Conservation (phyloP, 2,329 filamentous ascomycete species). For the Talaromyces sp. region DNA sequence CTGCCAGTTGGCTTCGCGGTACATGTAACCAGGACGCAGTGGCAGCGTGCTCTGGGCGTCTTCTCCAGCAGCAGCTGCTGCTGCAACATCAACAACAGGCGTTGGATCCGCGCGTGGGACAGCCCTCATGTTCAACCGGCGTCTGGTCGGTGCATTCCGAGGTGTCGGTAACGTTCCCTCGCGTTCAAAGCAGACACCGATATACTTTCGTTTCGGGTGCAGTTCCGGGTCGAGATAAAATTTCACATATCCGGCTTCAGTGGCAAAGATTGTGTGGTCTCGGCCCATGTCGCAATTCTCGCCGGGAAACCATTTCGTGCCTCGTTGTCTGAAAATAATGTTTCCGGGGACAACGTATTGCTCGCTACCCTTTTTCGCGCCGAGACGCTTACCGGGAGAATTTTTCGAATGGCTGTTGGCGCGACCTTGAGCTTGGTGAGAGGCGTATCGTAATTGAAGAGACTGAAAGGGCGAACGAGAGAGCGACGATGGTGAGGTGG, state of each 20-base stretch:
- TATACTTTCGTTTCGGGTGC: constrained; percentile 87
- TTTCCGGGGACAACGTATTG: constrained; percentile 93
- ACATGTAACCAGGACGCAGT: constrained; percentile 56
- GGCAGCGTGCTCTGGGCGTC: constrained; percentile 23
- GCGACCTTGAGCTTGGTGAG: constrained; percentile 59
- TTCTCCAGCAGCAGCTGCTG: constrained; percentile 19
- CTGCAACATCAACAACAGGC: constrained; percentile 18
- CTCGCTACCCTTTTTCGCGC: constrained; percentile 88
- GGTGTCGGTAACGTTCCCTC: constrained; percentile 73
- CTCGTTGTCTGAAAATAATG: constrained; percentile 96
- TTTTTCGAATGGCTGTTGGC: constrained; percentile 63
- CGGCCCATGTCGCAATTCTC: constrained; percentile 94
- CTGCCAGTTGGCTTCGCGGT: constrained; percentile 60
- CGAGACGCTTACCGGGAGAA: constrained; percentile 76
- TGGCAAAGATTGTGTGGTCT: constrained; percentile 91
- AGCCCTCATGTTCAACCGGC: constrained; percentile 68
- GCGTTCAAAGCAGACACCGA: constrained; percentile 84
- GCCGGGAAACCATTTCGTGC: constrained; percentile 88
- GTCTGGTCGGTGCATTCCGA: constrained; percentile 63
- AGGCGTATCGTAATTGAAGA: constrained; percentile 53
- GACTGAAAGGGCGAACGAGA: constrained; percentile 29
- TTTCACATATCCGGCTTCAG: constrained; percentile 81
- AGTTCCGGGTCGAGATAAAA: constrained; percentile 85
- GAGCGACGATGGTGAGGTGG: constrained; percentile 20
- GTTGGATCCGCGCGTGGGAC: constrained; percentile 29